A percentile compares a stretch with the other conserved stretches of the same genome.
Evolutionary conservation across 306 rosid species (phyloP).

Genomic region (Prosopis cineraria): DNA sequence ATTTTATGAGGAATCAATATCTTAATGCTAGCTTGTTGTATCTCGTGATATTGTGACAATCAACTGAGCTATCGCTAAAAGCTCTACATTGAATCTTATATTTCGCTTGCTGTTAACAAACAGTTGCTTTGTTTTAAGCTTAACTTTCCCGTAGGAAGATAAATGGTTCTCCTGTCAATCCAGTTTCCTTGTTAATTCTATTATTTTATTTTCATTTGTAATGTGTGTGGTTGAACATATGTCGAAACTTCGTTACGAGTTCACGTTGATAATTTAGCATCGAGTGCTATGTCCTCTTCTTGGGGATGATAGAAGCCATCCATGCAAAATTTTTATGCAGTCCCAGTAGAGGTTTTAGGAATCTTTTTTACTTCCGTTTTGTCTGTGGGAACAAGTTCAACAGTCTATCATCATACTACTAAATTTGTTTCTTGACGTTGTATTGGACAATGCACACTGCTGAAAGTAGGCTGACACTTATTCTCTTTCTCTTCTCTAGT

Average conservation of each 20-base stretch:
- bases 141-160: neutral
- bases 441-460: neutral
- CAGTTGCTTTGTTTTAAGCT: neutral
- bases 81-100: slow-evolving; percentile 14
- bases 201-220: neutral
- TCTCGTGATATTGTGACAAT: slow-evolving; percentile 20
- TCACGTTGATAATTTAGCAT: slow-evolving; percentile 9
- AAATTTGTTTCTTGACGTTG: neutral
- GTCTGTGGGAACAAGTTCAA: slow-evolving; percentile 7
- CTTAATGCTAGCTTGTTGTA: slow-evolving; percentile 18
- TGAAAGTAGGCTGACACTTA: neutral
- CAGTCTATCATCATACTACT: neutral
- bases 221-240: neutral
- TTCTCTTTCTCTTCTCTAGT: neutral
- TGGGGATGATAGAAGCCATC: slow-evolving; percentile 3
- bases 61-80: slow-evolving; percentile 23
- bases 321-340: neutral
- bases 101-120: neutral
- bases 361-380: slow-evolving; percentile 4
- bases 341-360: slow-evolving; percentile 1
- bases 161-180: neutral
- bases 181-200: neutral
- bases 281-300: neutral
- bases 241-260: neutral
- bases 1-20: slow-evolving; percentile 39